Conservation (phyloP, 1,139 yeast species). For the Ogataea hybrid region DNA sequence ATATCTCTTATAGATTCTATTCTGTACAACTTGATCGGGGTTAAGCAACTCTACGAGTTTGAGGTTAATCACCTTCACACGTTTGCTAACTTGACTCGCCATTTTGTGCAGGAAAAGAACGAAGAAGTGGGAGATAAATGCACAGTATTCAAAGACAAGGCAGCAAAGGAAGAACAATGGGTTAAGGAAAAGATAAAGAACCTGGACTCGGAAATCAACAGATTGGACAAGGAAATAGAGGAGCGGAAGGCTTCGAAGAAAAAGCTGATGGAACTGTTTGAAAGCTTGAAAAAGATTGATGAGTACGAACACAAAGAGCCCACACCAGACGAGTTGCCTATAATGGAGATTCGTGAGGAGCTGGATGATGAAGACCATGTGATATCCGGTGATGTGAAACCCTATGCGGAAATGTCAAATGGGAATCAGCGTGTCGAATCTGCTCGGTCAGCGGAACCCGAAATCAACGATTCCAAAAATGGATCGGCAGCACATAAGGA, state of each 20-base stretch:
- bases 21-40: constrained; percentile 23
- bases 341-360: constrained; percentile 83
- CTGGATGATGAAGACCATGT: constrained; percentile 79
- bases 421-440: too few species aligned
- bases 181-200: constrained; percentile 40
- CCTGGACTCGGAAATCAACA: constrained; percentile 39
- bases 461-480: too few species aligned
- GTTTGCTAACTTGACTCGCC: constrained; percentile 15
- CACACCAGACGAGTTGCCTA: constrained; percentile 46
- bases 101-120: constrained; percentile 16
- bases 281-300: constrained; percentile 26
- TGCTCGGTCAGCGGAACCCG: too few species aligned
- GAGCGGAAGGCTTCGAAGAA: constrained; percentile 42
- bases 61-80: constrained; percentile 25
- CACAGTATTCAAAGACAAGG: constrained; percentile 22
- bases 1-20: constrained; percentile 26
- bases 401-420: constrained; percentile 17
- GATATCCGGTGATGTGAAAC: constrained; percentile 39
- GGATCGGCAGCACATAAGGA: too few species aligned
- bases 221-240: constrained; percentile 41
- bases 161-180: constrained; percentile 43
- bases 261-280: constrained; percentile 34
- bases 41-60: constrained; percentile 27
- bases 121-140: constrained; percentile 15
- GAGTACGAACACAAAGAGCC: constrained; percentile 6